A percentile compares a stretch with the other conserved stretches of the same genome.
Conservation (phyloP, 257 asterid species). For the Fraxinus excelsior region DNA sequence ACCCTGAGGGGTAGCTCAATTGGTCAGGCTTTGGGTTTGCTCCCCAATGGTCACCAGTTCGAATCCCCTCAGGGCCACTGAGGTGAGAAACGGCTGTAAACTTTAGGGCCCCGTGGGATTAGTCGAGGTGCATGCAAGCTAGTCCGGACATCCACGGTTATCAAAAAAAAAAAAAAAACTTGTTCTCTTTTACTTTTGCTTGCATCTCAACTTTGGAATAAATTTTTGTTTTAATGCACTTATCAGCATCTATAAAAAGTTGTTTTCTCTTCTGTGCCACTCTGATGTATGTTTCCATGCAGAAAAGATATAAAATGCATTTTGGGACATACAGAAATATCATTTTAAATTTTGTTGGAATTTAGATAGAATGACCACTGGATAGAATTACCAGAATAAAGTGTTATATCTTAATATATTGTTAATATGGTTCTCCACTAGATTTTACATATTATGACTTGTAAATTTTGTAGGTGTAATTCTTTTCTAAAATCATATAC, state of each 20-base stretch:
- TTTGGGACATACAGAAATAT: constrained; percentile 20
- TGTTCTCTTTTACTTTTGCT: constrained; percentile 38
- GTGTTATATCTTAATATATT: background rate
- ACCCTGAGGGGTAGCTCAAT: too few species aligned
- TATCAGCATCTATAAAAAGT: constrained; percentile 53
- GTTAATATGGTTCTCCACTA: constrained; percentile 16
- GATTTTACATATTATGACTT: background rate
- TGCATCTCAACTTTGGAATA: constrained; percentile 68
- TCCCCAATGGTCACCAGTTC: too few species aligned
- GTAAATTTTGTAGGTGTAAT: background rate
- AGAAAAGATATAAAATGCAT: constrained; percentile 30
- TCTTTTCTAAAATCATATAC: background rate
- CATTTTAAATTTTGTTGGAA: constrained; percentile 5
- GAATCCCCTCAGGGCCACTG: too few species aligned
- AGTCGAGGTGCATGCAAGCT: too few species aligned
- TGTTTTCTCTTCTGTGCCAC: constrained; percentile 25
- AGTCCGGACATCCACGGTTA: too few species aligned
- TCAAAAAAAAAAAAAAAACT: too few species aligned
- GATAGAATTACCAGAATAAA: constrained; percentile 16
- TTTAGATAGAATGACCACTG: background rate
- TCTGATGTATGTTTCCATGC: constrained; percentile 36
- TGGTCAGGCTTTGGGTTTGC: too few species aligned
- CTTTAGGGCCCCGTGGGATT: too few species aligned
- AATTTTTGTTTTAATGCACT: constrained; percentile 54
- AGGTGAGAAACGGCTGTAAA: too few species aligned